Conservation (phyloP, 345 rosid genomes). For the Tarenaya hassleriana region DNA sequence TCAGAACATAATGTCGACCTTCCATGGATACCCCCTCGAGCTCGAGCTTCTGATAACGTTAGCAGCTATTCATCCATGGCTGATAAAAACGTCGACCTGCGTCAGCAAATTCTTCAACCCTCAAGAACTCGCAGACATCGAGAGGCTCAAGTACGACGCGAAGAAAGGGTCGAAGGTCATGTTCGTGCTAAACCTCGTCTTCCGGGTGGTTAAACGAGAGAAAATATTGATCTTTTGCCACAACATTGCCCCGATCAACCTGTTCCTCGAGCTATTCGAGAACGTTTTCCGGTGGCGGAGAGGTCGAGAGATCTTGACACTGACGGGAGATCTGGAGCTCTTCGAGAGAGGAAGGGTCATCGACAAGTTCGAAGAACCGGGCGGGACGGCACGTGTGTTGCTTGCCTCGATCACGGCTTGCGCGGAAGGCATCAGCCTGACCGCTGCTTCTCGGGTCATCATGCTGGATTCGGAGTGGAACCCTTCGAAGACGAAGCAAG, state of each 20-base stretch:
- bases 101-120: slow-evolving; percentile 47
- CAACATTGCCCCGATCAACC: slow-evolving; percentile 76
- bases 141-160: slow-evolving; percentile 46
- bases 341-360: slow-evolving; percentile 82
- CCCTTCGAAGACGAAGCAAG: slow-evolving; percentile 95
- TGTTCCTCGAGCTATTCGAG: slow-evolving; percentile 65
- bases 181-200: slow-evolving; percentile 83
- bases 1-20: slow-evolving; percentile 48
- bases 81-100: slow-evolving; percentile 63
- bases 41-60: slow-evolving; percentile 79
- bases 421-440: slow-evolving; percentile 91
- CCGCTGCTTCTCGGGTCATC: slow-evolving; percentile 93
- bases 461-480: slow-evolving; percentile 83
- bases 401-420: slow-evolving; percentile 92
- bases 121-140: slow-evolving; percentile 46
- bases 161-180: slow-evolving; percentile 81
- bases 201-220: slow-evolving; percentile 61
- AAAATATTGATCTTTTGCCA: slow-evolving; percentile 85
- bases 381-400: slow-evolving; percentile 51
- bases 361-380: slow-evolving; percentile 73
- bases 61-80: slow-evolving; percentile 84
- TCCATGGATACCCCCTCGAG: slow-evolving; percentile 72
- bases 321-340: slow-evolving; percentile 83
- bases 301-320: slow-evolving; percentile 69
- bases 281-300: slow-evolving; percentile 58